Base-by-base conservation (phyloP, 805 yeast genomes). In the Cyberlindnera mississippiensis region DNA sequence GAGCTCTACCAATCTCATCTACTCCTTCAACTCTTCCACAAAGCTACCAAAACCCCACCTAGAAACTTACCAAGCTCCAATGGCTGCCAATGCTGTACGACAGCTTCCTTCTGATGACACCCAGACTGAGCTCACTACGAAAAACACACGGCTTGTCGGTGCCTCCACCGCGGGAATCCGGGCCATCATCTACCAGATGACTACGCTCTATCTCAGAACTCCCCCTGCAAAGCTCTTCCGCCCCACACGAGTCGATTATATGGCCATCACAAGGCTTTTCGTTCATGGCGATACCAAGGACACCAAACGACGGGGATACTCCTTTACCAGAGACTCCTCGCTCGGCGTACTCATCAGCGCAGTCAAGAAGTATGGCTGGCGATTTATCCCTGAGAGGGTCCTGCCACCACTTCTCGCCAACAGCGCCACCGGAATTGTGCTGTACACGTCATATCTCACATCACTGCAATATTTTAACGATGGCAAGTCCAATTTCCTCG, bases 371-470 rank as follows among this genome's bases (percentile, higher is more conserved):
- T 85, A 83, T 53, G 97, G 97, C 3, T 86, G 96, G 95, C 68
- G 72, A 42, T 85, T 86, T 50, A 78, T 91, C 12, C 96, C 96
- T 0, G 85, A 86, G 28, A 55, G 64, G 37, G 80, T 89, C 2
- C 62, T 90, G 17, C 98, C 97, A 2, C 98, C 97, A 1, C 64
- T 91, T 33, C 47, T 90, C 2, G 95, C 95, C 13, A 91, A 91
- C 58, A 84, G 95, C 13, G 82, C 84, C n/a, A 82, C 95, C 1
- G 97, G 98, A 2, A 65, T 87, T 8, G 85, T 89, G 2, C 67
- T 91, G 13, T 91, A 91, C 59, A 85, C 95, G 0, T 76, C 96
- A 0, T 91, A 91, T 57, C 68, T 90, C 50, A 69, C 79, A 0
- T 62, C 76, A 1, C 60, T 83, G 31, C 75, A 69, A 40, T 53